Conservation (phyloP, 257 asterid species). For the Penstemon davidsonii region DNA sequence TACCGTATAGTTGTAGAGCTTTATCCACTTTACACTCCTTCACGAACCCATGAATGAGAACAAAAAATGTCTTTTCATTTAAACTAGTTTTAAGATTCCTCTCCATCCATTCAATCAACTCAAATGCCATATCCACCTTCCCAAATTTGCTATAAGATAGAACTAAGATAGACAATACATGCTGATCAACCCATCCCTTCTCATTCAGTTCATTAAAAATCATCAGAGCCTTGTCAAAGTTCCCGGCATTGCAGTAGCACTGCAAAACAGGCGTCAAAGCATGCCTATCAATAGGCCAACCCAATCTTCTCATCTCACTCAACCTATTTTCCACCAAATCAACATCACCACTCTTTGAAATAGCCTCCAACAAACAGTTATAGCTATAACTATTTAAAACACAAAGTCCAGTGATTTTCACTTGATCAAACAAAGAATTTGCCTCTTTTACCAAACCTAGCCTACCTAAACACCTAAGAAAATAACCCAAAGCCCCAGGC, state of each 20-base stretch:
- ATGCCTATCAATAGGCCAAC: slow-evolving; percentile 66
- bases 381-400: slow-evolving; percentile 56
- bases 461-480: slow-evolving; percentile 76
- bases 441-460: slow-evolving; percentile 77
- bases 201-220: slow-evolving; percentile 58
- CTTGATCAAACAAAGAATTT: slow-evolving; percentile 65
- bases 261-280: slow-evolving; percentile 68
- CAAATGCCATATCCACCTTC: slow-evolving; percentile 70
- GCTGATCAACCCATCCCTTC: slow-evolving; percentile 78
- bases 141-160: slow-evolving; percentile 68
- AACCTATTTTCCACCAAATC: slow-evolving; percentile 62
- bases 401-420: slow-evolving; percentile 57
- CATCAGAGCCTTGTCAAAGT: slow-evolving; percentile 54
- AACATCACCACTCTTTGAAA: slow-evolving; percentile 53
- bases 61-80: slow-evolving; percentile 68
- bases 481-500: slow-evolving; percentile 85
- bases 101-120: slow-evolving; percentile 69
- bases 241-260: slow-evolving; percentile 77
- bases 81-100: slow-evolving; percentile 46
- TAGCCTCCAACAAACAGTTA: slow-evolving; percentile 75
- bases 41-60: slow-evolving; percentile 79
- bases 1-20: slow-evolving; percentile 61
- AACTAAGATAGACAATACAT: slow-evolving; percentile 57
- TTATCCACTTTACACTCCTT: slow-evolving; percentile 59
- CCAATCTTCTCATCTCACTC: slow-evolving; percentile 59